Conservation (phyloP, 164 flowering plant genomes). For the Dillenia suffruticosa region DNA sequence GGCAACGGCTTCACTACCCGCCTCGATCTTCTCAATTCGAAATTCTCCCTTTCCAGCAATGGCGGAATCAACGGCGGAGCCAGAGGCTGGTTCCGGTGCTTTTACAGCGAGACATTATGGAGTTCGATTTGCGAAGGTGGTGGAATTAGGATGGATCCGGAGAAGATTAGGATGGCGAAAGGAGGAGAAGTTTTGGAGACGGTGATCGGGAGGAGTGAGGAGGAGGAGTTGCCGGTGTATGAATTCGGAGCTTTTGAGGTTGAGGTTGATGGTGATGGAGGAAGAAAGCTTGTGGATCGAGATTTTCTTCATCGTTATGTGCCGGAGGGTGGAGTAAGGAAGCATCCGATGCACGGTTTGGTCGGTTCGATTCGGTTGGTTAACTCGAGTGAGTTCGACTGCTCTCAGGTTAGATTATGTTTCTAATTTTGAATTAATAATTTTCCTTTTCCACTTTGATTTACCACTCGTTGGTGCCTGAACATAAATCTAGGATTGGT, state of each 20-base stretch:
- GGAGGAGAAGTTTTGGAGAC: constrained; percentile 82
- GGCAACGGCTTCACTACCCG: constrained; percentile 77
- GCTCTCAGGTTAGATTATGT: constrained; percentile 52
- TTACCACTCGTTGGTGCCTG: too few species aligned
- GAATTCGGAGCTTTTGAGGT: constrained; percentile 69
- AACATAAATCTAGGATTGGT: too few species aligned
- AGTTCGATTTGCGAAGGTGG: constrained; percentile 92
- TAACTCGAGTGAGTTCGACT: constrained; percentile 33
- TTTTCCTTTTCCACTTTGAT: too few species aligned
- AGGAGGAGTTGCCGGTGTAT: constrained; percentile 72
- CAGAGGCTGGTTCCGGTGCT: constrained; percentile 76
- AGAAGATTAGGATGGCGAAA: constrained; percentile 53
- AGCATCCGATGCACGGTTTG: constrained; percentile 73
- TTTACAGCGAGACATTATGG: constrained; percentile 55
- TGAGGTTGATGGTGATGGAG: constrained; percentile 25
- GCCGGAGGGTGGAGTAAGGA: constrained; percentile 38
- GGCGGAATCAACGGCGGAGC: background rate
- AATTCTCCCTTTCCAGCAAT: constrained; percentile 5
- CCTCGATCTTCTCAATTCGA: constrained; percentile 34
- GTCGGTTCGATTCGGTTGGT: constrained; percentile 50
- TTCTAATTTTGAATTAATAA: too few species aligned
- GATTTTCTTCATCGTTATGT: constrained; percentile 51
- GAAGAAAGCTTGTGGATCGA: constrained; percentile 28
- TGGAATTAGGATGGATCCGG: constrained; percentile 56
- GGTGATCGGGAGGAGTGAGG: constrained; percentile 80